Percentiles rank a stretch among this genome's conserved stretches.
Evolutionary conservation across 2,329 filamentous ascomycete genomes (phyloP).

Genomic region (Stylonectria norvegica): DNA sequence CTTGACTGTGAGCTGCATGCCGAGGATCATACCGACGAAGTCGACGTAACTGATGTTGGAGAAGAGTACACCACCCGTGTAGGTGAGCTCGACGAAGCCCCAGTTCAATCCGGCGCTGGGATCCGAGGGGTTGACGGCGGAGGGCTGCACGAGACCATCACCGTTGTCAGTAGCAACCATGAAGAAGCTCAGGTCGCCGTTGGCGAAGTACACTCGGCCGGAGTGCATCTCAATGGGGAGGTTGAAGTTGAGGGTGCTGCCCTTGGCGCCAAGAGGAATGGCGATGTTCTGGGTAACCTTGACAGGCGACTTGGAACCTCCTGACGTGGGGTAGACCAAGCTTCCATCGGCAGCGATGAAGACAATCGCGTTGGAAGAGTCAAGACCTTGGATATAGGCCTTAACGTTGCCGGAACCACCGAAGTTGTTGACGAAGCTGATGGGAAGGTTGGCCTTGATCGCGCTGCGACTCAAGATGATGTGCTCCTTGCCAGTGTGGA

Average conservation of each 20-base stretch:
- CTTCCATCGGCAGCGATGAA: constrained; percentile 41
- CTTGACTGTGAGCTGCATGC: constrained; percentile 42
- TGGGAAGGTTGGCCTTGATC: constrained; percentile 17
- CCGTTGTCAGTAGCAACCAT: constrained; percentile 32
- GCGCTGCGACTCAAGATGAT: constrained; percentile 2
- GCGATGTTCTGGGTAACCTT: constrained; percentile 38
- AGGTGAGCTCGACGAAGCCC: constrained; percentile 50
- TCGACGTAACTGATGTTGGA: constrained; percentile 52
- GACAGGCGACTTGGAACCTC: constrained; percentile 33
- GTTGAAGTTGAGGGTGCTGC: constrained; percentile 36
- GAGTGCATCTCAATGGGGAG: constrained; percentile 40
- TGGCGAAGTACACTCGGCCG: constrained; percentile 45
- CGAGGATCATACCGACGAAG: constrained; percentile 49
- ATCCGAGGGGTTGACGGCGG: constrained; percentile 41
- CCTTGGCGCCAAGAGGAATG: constrained; percentile 39
- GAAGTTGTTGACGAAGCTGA: constrained; percentile 44
- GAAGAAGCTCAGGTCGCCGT: constrained; percentile 41
- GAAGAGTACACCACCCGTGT: constrained; percentile 38
- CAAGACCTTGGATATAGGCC: constrained; percentile 45
- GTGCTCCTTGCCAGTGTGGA: constrained; percentile 14
- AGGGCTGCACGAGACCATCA: constrained; percentile 47
- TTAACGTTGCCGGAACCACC: constrained; percentile 35
- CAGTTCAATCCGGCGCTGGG: constrained; percentile 43
- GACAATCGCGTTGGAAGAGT: constrained; percentile 38
- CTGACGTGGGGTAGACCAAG: constrained; percentile 41